phyloP scores from a whole-genome alignment of 2,329 filamentous ascomycete genomes.

The Didymella glomerata region DNA sequence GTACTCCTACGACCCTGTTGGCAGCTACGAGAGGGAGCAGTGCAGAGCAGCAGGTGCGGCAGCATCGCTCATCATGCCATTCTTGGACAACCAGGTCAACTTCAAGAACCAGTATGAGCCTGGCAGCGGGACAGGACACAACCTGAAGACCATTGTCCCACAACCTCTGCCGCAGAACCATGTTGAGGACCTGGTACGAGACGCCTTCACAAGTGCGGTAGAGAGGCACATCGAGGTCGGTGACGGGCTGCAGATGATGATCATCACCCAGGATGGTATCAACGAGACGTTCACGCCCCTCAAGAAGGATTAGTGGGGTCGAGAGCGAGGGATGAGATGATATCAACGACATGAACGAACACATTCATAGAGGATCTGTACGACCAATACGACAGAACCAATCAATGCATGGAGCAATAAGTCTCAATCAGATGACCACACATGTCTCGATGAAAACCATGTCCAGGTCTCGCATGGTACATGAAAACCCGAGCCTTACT shows the following conservation, averaged over 20 bases:
- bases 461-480: neutral
- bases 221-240: slow-evolving; percentile 99
- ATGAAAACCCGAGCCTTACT: neutral
- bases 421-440: neutral
- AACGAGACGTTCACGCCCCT: slow-evolving; percentile 83
- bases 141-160: slow-evolving; percentile 73
- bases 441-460: no score
- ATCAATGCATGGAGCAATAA: neutral
- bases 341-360: slow-evolving; percentile 45
- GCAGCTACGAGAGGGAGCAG: slow-evolving; percentile 96
- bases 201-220: slow-evolving; percentile 97
- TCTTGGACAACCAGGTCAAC: slow-evolving; percentile 99
- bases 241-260: slow-evolving; percentile 93
- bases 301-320: slow-evolving; percentile 65
- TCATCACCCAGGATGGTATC: slow-evolving; percentile 87
- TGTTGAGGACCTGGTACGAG: slow-evolving; percentile 88
- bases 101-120: slow-evolving; percentile 98
- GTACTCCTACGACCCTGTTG: slow-evolving; percentile 97
- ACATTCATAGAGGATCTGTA: slow-evolving; percentile 29
- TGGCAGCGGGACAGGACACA: slow-evolving; percentile 83
- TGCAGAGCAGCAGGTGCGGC: slow-evolving; percentile 93
- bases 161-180: slow-evolving; percentile 74
- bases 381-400: slow-evolving; percentile 20
- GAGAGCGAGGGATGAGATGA: slow-evolving; percentile 48
- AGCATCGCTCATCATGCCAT: slow-evolving; percentile 96